Evolutionary conservation across 2,329 filamentous ascomycete species (phyloP).

Genomic region (Venturia carpophila): DNA sequence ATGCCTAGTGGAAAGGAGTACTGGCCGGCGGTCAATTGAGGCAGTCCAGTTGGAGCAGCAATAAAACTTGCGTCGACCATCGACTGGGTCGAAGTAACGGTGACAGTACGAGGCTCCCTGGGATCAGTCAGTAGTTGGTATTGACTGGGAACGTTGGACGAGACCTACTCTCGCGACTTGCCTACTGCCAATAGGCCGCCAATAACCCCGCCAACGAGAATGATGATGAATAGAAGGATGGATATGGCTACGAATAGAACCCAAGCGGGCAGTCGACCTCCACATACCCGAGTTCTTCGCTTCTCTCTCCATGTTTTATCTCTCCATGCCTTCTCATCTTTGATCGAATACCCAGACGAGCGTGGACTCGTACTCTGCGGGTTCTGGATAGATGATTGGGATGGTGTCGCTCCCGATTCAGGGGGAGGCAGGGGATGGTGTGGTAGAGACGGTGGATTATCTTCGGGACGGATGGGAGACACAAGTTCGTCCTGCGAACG

Average conservation of each 20-base stretch:
- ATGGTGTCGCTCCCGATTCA: conserved; percentile 1
- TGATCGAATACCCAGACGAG: background rate
- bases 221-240: conserved; percentile 40
- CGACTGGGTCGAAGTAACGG: conserved; percentile 41
- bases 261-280: conserved; percentile 40
- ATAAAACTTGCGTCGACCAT: conserved; percentile 46
- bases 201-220: conserved; percentile 46
- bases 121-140: background rate
- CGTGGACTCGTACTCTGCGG: background rate
- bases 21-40: conserved; percentile 43
- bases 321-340: conserved; percentile 28
- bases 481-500: conserved; percentile 4
- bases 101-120: conserved; percentile 29
- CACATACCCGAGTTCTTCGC: conserved; percentile 35
- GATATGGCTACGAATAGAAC: conserved; percentile 40
- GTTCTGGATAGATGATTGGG: background rate
- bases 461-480: background rate
- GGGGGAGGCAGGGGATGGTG: background rate
- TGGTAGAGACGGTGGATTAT: background rate
- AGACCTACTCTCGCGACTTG: conserved; percentile 26
- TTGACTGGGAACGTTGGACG: conserved; percentile 16
- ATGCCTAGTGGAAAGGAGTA: conserved; percentile 41
- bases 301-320: conserved; percentile 28
- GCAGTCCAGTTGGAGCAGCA: conserved; percentile 37
- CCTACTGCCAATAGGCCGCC: conserved; percentile 44